phyloP scores from a whole-genome alignment of 2,329 filamentous ascomycete genomes.

The Exserohilum rostratum region DNA sequence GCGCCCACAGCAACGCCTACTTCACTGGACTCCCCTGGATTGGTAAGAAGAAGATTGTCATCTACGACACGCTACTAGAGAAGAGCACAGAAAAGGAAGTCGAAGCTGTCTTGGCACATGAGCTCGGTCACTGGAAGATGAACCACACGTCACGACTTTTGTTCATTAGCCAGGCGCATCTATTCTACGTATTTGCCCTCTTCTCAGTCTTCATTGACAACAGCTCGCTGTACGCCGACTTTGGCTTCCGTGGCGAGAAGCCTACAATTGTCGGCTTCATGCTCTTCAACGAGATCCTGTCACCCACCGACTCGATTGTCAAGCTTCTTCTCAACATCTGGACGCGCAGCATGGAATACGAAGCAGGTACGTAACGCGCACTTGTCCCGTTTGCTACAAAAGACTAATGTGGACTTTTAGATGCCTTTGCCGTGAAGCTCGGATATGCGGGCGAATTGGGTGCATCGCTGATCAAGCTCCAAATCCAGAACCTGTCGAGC shows the following conservation, averaged over 20 bases:
- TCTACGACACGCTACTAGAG: constrained; percentile 96
- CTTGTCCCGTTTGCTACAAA: constrained; percentile 8
- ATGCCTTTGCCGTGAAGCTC: constrained; percentile 83
- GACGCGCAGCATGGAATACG: constrained; percentile 92
- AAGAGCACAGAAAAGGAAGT: constrained; percentile 93
- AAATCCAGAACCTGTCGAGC: constrained; percentile 95
- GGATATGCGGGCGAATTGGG: constrained; percentile 86
- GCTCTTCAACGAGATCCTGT: constrained; percentile 94
- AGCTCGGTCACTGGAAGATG: constrained; percentile 95
- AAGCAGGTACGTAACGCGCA: constrained; percentile 67
- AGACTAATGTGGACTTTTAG: constrained; percentile 50
- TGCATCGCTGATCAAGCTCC: constrained; percentile 89
- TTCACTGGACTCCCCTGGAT: constrained; percentile 95
- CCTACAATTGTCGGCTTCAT: constrained; percentile 98
- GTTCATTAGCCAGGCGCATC: constrained; percentile 79
- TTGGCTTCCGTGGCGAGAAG: constrained; percentile 81
- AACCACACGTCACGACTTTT: constrained; percentile 94
- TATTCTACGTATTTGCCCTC: constrained; percentile 95
- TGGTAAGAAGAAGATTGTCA: constrained; percentile 96
- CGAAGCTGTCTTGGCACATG: constrained; percentile 91
- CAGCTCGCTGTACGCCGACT: constrained; percentile 83
- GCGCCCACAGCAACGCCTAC: constrained; percentile 88
- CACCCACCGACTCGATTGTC: constrained; percentile 91
- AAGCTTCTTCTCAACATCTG: constrained; percentile 96
- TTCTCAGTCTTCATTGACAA: constrained; percentile 99